A percentile compares a stretch with the other conserved stretches of the same genome.
Conservation (phyloP, 2,329 filamentous ascomycete genomes). For the Trichoderma sp. region DNA sequence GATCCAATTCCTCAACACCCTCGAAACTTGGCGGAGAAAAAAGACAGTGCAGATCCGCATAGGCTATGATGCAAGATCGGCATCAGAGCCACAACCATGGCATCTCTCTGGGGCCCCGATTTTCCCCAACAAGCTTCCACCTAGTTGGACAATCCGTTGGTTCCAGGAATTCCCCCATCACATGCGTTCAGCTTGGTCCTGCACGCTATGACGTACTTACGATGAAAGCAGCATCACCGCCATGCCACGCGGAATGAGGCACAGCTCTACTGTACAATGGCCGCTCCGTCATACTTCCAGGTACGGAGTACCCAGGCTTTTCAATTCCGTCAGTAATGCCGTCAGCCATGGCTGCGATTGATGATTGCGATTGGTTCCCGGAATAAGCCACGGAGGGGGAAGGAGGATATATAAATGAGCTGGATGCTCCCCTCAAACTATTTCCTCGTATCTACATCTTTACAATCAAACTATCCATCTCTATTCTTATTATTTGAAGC, state of each 20-base stretch:
- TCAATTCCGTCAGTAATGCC: not conserved
- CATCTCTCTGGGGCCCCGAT: not conserved
- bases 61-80: conserved; percentile 17
- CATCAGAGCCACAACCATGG: not conserved
- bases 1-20: not conserved
- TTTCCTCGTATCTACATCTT: not conserved
- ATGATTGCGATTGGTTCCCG: not conserved
- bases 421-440: not conserved
- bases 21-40: not conserved
- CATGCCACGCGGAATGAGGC: not conserved
- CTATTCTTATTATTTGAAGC: not conserved
- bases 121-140: conserved; percentile 1
- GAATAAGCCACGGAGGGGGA: not conserved
- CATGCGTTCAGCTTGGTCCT: not conserved
- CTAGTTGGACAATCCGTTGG: not conserved
- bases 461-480: not conserved
- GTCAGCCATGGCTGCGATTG: not conserved
- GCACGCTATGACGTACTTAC: conserved; percentile 1
- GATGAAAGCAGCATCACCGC: not conserved
- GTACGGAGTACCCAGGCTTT: not conserved
- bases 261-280: not conserved
- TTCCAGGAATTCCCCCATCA: not conserved
- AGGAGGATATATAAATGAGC: not conserved
- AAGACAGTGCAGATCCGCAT: not conserved
- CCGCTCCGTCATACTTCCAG: not conserved